phyloP scores from a whole-genome alignment of 2,329 filamentous ascomycete species.

The Cordyceps javanica region DNA sequence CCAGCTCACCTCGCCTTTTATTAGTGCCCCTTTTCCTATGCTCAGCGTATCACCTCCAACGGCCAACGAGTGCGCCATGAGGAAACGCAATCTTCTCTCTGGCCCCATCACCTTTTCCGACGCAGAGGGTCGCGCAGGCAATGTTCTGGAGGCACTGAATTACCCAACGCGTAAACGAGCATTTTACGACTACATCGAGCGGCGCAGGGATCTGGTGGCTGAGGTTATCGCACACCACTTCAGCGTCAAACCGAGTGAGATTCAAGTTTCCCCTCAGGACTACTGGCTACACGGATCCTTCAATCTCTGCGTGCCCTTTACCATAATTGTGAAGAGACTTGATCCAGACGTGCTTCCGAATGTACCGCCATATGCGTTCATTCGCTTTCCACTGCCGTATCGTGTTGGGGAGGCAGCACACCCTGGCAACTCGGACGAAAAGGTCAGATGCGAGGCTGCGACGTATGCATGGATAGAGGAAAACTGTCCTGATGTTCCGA shows the following conservation, averaged over 20 bases:
- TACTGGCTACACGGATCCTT: slow-evolving; percentile 22
- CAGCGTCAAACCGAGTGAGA: neutral
- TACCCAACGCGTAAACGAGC: neutral
- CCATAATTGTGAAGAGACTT: no score
- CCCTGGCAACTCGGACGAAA: slow-evolving; percentile 36
- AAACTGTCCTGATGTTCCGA: slow-evolving; percentile 19
- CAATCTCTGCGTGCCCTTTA: slow-evolving; percentile 27
- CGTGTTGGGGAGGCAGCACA: slow-evolving; percentile 29
- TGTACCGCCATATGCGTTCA: neutral
- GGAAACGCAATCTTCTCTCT: neutral
- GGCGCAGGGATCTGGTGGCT: neutral
- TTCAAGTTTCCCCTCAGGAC: neutral
- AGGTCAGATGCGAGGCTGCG: slow-evolving; percentile 24
- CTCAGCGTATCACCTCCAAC: no score
- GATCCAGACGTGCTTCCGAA: no score
- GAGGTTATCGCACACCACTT: neutral
- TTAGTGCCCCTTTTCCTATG: no score
- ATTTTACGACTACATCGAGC: neutral
- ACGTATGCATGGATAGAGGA: slow-evolving; percentile 18
- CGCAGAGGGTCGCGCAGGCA: neutral
- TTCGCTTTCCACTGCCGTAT: slow-evolving; percentile 25
- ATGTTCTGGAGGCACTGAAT: neutral
- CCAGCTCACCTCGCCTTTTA: no score
- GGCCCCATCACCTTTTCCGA: neutral
- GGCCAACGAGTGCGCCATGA: no score